Percentiles rank a stretch among this genome's conserved stretches.
These are phyloP conservation scores for Scutellaria minor DNA, from an alignment of 257 asterid species.

Conservation along the genomic window DNA sequence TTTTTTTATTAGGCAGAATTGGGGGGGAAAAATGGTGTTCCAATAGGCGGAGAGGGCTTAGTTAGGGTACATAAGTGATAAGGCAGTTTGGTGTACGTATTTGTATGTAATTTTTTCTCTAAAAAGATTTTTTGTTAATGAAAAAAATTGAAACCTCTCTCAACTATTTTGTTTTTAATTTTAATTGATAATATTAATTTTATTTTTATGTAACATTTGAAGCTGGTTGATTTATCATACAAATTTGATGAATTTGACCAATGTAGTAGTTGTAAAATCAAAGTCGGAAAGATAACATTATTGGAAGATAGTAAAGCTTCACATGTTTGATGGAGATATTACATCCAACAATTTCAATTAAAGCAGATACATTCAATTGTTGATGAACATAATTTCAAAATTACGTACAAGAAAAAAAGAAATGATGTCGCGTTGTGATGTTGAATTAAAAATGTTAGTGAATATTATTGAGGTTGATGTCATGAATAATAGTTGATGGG, in stretches of 20 bases:
- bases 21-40: background rate
- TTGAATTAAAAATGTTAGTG: background rate
- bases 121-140: slow-evolving; percentile 1
- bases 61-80: slow-evolving; percentile 42
- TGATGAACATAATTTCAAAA: slow-evolving; percentile 13
- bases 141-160: background rate
- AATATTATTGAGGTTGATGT: background rate
- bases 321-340: slow-evolving; percentile 5
- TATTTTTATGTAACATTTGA: background rate
- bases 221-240: too few species aligned
- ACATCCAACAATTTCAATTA: background rate
- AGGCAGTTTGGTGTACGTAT: slow-evolving; percentile 40
- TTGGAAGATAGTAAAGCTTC: background rate
- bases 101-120: slow-evolving; percentile 41
- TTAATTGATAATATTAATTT: background rate
- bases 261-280: too few species aligned
- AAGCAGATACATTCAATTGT: slow-evolving; percentile 14
- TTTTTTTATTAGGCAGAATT: slow-evolving; percentile 25
- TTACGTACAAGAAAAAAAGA: background rate
- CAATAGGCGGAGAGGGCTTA: slow-evolving; percentile 25
- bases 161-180: background rate
- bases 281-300: background rate
- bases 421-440: background rate
- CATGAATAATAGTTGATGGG: background rate
- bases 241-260: too few species aligned